These are phyloP conservation scores for Brassica balearica DNA, from an alignment of 441 rosid species.

Conservation along the genomic window DNA sequence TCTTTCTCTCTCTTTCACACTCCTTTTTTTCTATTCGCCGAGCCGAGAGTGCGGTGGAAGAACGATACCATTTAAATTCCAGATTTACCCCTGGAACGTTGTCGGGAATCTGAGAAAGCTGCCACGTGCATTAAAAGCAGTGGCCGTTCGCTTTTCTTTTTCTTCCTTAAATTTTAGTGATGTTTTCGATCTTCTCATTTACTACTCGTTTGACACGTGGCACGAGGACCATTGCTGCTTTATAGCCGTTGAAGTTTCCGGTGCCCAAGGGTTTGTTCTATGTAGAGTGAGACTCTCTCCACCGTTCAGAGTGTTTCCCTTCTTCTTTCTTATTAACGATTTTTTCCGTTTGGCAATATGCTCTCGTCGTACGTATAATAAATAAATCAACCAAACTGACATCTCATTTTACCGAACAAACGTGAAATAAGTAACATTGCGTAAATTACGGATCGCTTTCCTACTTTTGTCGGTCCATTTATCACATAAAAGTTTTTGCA, in stretches of 20 bases:
- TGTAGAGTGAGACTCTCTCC: constrained; percentile 19
- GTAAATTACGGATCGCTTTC: constrained; percentile 43
- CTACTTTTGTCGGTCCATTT: constrained; percentile 36
- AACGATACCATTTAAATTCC: constrained; percentile 34
- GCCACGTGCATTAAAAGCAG: constrained; percentile 47
- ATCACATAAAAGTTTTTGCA: constrained; percentile 6
- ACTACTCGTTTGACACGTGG: constrained; percentile 30
- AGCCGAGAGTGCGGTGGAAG: constrained; percentile 19
- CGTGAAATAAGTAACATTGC: constrained; percentile 34
- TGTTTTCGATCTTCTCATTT: constrained; percentile 29
- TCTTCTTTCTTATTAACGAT: not conserved
- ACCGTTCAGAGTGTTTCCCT: not conserved
- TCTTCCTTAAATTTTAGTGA: not conserved
- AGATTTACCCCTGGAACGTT: constrained; percentile 46
- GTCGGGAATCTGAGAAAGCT: constrained; percentile 43
- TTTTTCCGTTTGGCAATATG: not conserved
- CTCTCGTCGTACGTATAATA: not conserved
- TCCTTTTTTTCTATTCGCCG: constrained; percentile 10
- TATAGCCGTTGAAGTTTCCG: constrained; percentile 38
- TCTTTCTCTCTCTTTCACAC: constrained; percentile 26
- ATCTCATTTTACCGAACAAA: constrained; percentile 30
- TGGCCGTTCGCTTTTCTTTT: constrained; percentile 22
- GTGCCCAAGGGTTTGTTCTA: constrained; percentile 7
- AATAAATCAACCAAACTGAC: constrained; percentile 10
- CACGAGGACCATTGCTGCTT: constrained; percentile 19